Evolutionary conservation across 352 stramenopile genomes (phyloP), one percentile per base, ranked within the genome.

Genomic region (Phytophthora aleatoria): DNA sequence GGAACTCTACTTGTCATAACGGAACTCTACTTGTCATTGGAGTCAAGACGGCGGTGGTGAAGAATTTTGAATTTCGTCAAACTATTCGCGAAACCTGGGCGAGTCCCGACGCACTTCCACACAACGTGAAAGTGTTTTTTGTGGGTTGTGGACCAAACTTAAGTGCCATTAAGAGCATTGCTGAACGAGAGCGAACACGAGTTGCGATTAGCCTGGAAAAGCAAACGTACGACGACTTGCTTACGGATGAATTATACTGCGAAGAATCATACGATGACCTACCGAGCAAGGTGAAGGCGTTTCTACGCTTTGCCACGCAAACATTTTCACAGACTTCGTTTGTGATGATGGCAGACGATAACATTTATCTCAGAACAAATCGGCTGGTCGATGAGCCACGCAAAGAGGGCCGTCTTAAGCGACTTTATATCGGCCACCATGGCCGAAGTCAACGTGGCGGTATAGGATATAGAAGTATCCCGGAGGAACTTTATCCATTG

Each of bases 291-390:
- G 72, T 83, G 12, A 80, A 81, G 33, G 61, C 64, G 33, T 91
- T 91, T 38, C 53, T 87, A 57, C 58, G 61, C 5, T 81, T 76
- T 51, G 67, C 61, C 1, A 33, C 38, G 8, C 3, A 44, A 16
- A 16, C 0, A 8, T 69, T 52, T 33, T 3, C 50, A 10, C 16
- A 48, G 4, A 41, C 62, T 10, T 45, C 55, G 27, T 87, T 81
- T 38, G 38, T 87, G 10, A 80, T 87, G 72, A 75, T 87, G 15
- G 54, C 69, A 13, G 72, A 87, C 50, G 78, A 87, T 39, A 72
- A 86, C 41, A 69, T 87, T 31, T 86, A 84, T 30, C 63, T 87
- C 1, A 52, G 73, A 31, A 51, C 73, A 11, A 61, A 77, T 26
- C 16, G 35, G 8, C 36, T 74, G 10, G 24, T 13, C 4, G 41